phyloP scores from a whole-genome alignment of 352 stramenopile species.

The Phytopythium sindhum region DNA sequence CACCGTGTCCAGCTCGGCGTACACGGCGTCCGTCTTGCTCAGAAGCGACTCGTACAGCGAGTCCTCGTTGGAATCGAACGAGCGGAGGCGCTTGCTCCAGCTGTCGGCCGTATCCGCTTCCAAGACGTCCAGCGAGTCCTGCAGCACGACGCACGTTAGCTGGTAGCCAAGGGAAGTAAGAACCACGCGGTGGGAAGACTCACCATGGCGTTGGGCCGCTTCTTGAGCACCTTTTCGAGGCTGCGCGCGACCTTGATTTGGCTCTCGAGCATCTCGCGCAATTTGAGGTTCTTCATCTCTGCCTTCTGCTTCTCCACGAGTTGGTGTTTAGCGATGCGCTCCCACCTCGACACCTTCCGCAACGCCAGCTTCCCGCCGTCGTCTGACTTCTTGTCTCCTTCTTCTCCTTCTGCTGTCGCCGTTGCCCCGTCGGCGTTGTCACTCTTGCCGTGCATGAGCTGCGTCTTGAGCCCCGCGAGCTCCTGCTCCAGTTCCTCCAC shows the following conservation, averaged over 20 bases:
- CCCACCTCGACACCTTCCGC: constrained; percentile 10
- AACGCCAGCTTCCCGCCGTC: background rate
- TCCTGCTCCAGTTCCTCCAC: constrained; percentile 39
- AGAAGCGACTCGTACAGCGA: constrained; percentile 23
- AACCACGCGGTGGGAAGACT: background rate
- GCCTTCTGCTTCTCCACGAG: constrained; percentile 22
- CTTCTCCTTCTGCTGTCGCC: background rate
- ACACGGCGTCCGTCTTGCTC: constrained; percentile 22
- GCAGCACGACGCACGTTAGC: background rate
- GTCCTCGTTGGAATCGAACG: constrained; percentile 12
- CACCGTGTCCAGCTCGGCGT: constrained; percentile 24
- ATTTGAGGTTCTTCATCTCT: constrained; percentile 22
- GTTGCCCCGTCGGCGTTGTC: background rate
- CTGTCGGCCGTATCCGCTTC: background rate
- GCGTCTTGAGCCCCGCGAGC: constrained; percentile 15
- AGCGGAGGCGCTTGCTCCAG: constrained; percentile 4
- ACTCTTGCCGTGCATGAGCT: constrained; percentile 3
- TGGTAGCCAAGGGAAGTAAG: background rate
- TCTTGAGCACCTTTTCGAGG: constrained; percentile 44
- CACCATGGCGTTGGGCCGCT: constrained; percentile 14
- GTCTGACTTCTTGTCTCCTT: background rate
- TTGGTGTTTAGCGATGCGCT: constrained; percentile 26
- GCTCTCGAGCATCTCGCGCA: constrained; percentile 24
- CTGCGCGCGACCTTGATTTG: constrained; percentile 48
- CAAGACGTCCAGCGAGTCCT: constrained; percentile 6